These are phyloP conservation scores for Austroboletus novae-zelandiae DNA, from an alignment of 1,284 basidiomycete genomes.

Conservation along the genomic window DNA sequence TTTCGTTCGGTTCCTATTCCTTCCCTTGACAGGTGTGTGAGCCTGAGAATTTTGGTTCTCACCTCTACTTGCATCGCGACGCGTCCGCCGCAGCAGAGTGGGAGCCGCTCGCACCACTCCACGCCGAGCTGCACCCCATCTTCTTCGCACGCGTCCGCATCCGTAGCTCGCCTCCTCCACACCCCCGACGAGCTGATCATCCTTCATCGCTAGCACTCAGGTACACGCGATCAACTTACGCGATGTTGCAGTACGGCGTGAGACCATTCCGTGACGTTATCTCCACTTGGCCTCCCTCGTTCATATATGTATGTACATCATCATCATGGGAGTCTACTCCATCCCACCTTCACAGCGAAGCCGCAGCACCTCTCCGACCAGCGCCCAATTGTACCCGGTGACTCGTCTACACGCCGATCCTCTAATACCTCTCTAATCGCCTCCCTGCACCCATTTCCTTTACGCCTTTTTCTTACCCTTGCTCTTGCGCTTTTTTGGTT, in stretches of 20 bases:
- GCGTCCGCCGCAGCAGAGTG: conserved; percentile 2
- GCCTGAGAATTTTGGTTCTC: conserved; percentile 12
- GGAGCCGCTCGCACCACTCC: conserved; percentile 5
- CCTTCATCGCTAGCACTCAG: conserved; percentile 8
- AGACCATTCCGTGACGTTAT: conserved; percentile 8
- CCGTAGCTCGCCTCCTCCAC: conserved; percentile 3
- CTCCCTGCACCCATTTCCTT: neutral
- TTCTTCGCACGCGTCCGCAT: neutral
- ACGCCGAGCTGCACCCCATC: neutral
- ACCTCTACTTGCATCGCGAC: conserved; percentile 5
- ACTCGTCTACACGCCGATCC: conserved; percentile 3
- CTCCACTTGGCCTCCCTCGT: conserved; percentile 7
- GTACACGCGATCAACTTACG: conserved; percentile 19
- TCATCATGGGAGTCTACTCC: neutral
- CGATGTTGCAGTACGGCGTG: conserved; percentile 13
- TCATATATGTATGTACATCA: neutral
- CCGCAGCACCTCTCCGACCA: conserved; percentile 10
- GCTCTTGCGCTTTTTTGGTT: conserved; percentile 22
- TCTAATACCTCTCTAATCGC: neutral
- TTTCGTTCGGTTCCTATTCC: conserved; percentile 2
- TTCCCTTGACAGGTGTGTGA: conserved; percentile 4
- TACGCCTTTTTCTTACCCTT: conserved; percentile 18
- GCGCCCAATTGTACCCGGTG: conserved; percentile 4
- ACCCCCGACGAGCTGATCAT: neutral
- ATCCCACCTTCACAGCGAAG: neutral